A percentile compares a stretch with the other conserved stretches of the same genome.
Conservation (phyloP, 2,329 filamentous ascomycete species). For the Fusarium drepaniforme region DNA sequence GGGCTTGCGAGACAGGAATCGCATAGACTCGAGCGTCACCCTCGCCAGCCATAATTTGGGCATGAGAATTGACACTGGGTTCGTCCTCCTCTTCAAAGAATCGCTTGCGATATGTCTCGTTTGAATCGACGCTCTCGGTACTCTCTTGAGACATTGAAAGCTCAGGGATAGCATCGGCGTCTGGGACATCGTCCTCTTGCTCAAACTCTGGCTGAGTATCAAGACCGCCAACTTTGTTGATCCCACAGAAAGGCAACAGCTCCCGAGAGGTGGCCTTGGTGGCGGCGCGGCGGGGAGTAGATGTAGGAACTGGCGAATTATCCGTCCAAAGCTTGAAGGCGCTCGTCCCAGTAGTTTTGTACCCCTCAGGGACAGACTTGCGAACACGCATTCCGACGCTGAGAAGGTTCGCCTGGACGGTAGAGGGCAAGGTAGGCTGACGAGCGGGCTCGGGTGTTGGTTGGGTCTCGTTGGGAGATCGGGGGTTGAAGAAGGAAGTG, state of each 20-base stretch:
- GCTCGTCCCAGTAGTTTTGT: conserved; percentile 76
- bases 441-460: conserved; percentile 40
- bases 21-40: conserved; percentile 61
- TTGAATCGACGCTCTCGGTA: conserved; percentile 51
- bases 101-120: conserved; percentile 59
- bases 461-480: conserved; percentile 47
- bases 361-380: conserved; percentile 93
- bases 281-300: conserved; percentile 20
- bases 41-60: conserved; percentile 52
- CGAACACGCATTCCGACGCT: conserved; percentile 94
- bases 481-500: conserved; percentile 69
- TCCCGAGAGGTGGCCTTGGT: conserved; percentile 63
- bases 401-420: conserved; percentile 85
- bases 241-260: conserved; percentile 83
- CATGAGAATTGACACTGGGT: conserved; percentile 55
- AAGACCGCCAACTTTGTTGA: conserved; percentile 80
- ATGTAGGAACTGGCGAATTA: conserved; percentile 37
- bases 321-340: conserved; percentile 65
- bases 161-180: conserved; percentile 57
- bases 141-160: conserved; percentile 69
- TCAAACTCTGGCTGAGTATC: conserved; percentile 66
- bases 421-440: conserved; percentile 68
- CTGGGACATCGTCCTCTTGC: conserved; percentile 46
- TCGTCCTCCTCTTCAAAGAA: conserved; percentile 56
- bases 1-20: conserved; percentile 54